These are phyloP conservation scores for Sphaerostilbella broomeana DNA, from an alignment of 2,329 filamentous ascomycete species.

Conservation along the genomic window DNA sequence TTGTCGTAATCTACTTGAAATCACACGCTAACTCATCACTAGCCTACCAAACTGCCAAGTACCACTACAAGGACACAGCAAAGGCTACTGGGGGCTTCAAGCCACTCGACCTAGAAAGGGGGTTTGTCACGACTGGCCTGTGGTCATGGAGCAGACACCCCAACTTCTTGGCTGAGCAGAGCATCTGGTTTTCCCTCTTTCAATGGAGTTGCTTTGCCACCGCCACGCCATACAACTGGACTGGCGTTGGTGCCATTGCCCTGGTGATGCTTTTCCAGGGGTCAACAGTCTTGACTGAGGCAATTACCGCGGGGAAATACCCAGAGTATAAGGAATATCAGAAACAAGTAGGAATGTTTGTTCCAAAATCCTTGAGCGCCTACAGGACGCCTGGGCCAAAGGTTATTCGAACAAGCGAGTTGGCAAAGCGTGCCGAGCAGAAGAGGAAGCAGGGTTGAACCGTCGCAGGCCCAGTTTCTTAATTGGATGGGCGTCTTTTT, in stretches of 20 bases:
- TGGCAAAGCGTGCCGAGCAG: conserved; percentile 38
- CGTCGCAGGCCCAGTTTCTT: not conserved
- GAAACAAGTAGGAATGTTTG: conserved; percentile 71
- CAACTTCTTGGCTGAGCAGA: conserved; percentile 90
- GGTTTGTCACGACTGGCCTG: conserved; percentile 77
- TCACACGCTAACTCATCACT: not conserved
- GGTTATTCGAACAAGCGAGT: conserved; percentile 45
- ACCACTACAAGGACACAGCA: conserved; percentile 63
- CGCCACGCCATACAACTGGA: conserved; percentile 70
- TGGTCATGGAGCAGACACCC: conserved; percentile 89
- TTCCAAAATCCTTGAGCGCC: conserved; percentile 51
- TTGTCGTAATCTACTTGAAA: not conserved
- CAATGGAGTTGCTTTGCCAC: conserved; percentile 78
- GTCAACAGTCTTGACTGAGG: conserved; percentile 82
- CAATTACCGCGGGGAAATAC: conserved; percentile 75
- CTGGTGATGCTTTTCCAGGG: conserved; percentile 81
- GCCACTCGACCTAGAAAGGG: conserved; percentile 76
- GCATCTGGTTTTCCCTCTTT: conserved; percentile 82
- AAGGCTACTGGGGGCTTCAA: conserved; percentile 60
- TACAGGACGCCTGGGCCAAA: conserved; percentile 41
- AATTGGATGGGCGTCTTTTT: not conserved
- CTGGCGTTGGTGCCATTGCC: conserved; percentile 58
- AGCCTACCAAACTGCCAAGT: conserved; percentile 79
- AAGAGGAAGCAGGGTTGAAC: conserved; percentile 32
- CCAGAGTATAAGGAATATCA: conserved; percentile 83